Percentiles rank a stretch among this genome's conserved stretches.
Evolutionary conservation across 352 stramenopile species (phyloP).

Genomic region (Globisporangium perplexum): DNA sequence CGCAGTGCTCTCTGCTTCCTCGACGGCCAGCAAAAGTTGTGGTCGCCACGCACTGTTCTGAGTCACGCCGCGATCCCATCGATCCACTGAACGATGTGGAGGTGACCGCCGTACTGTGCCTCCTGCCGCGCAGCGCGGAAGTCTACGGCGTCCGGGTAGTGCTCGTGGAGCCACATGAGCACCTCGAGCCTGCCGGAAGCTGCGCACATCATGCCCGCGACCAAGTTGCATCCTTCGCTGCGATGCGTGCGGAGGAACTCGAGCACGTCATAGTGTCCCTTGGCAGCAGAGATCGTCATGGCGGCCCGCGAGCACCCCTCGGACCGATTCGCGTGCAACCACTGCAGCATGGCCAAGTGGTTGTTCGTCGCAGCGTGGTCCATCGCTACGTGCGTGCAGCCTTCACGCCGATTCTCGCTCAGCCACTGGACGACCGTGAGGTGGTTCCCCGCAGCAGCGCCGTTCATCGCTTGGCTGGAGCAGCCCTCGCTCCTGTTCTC

Average conservation of each 20-base stretch:
- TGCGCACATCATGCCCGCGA: background rate
- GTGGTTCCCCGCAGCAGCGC: background rate
- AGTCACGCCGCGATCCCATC: background rate
- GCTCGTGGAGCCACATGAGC: background rate
- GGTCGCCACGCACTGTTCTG: too few relatives aligned
- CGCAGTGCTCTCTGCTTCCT: too few relatives aligned
- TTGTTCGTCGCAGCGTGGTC: slow-evolving; percentile 1
- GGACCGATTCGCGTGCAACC: slow-evolving; percentile 1
- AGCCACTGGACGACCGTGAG: background rate
- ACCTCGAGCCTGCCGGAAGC: slow-evolving; percentile 4
- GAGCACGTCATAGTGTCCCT: slow-evolving; percentile 5
- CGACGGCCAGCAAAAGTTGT: too few relatives aligned
- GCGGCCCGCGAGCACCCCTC: slow-evolving; percentile 8
- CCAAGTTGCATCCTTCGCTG: slow-evolving; percentile 7
- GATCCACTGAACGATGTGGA: slow-evolving; percentile 8
- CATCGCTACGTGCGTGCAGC: slow-evolving; percentile 1
- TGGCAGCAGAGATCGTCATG: slow-evolving; percentile 6
- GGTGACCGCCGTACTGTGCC: background rate
- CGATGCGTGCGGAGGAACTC: slow-evolving; percentile 12
- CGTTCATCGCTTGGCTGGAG: background rate
- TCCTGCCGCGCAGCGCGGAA: background rate
- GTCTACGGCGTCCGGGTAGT: slow-evolving; percentile 2
- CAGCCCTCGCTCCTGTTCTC: background rate
- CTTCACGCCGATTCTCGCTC: background rate
- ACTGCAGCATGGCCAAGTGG: slow-evolving; percentile 7